These are phyloP conservation scores for Daldinia caldariorum DNA, from an alignment of 495 filamentous ascomycete genomes.

Conservation along the genomic window DNA sequence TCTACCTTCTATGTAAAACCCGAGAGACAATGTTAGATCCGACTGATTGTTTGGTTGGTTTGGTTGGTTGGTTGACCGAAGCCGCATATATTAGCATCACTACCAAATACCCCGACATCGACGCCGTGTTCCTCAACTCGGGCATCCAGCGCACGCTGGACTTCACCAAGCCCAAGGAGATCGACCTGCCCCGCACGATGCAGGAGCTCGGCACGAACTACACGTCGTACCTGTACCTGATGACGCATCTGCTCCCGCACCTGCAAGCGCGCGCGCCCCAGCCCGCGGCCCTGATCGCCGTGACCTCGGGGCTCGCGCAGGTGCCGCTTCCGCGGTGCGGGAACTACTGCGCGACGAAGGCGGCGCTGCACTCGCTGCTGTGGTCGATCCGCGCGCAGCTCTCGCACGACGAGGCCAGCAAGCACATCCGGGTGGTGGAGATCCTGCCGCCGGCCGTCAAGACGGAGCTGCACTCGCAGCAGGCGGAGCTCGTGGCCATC, in stretches of 20 bases:
- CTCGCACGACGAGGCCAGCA: constrained; percentile 44
- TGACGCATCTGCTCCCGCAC: constrained; percentile 70
- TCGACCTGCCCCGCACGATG: constrained; percentile 63
- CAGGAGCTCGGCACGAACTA: constrained; percentile 75
- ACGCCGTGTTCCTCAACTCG: constrained; percentile 66
- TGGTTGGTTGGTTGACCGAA: background rate
- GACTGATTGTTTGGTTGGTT: too few relatives aligned
- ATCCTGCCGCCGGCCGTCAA: constrained; percentile 73
- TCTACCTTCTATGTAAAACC: background rate
- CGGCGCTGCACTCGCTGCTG: constrained; percentile 65
- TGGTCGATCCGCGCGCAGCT: constrained; percentile 70
- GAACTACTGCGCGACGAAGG: constrained; percentile 69
- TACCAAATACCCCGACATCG: constrained; percentile 64
- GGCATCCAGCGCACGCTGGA: constrained; percentile 68
- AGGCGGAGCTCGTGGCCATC: constrained; percentile 56
- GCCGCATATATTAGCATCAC: constrained; percentile 64
- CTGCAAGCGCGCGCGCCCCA: constrained; percentile 54
- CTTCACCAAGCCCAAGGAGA: constrained; percentile 66
- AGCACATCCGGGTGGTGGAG: constrained; percentile 67
- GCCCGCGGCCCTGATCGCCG: constrained; percentile 58
- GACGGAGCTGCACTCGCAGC: constrained; percentile 67
- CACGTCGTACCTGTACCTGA: constrained; percentile 67
- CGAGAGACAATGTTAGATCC: too few relatives aligned
- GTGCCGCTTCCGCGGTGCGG: constrained; percentile 61
- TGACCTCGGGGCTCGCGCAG: constrained; percentile 64